Evolutionary conservation across 108 stramenopile genomes (phyloP), one percentile per base, ranked within the genome.

Genomic region (Skeletonema grethae): DNA sequence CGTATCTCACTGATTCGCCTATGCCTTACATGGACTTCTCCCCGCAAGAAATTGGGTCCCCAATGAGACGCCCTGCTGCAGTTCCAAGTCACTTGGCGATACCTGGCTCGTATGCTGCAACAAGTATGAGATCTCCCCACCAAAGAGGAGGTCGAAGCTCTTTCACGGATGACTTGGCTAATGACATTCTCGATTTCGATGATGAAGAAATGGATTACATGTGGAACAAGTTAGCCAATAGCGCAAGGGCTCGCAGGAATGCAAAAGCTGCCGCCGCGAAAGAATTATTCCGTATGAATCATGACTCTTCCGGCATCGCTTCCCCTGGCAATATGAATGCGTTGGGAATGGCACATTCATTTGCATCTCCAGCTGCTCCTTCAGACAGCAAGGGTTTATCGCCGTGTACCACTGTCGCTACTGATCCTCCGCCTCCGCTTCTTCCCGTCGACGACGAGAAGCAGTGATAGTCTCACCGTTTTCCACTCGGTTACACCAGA

Each of bases 191-290:
- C 22, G 50, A 53, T 53, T 53, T 53, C 2, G 50, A 53, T 53
- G 50, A 53, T 9, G 20, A 53, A 53, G 50, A 53, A 53, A 53
- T 53, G 50, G 50, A 53, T 7, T 53, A 53, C 50, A 53, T 53
- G 50, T 53, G 50, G 50, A 53, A 53, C 50, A 53, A 24, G 7
- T 22, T 53, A 53, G 50, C 50, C 22, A 22, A 2, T 20, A 53
- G 50, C 9, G 50, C 50, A 0, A 53, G 50, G 22, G 50, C 50
- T 22, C 50, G 50, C 7, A 53, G 50, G 2, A 20, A 53, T 8
- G 50, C 50, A 20, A 53, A 53, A 53, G 50, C 22, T 0, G 50
- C 50, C 22, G 50, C 50, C 8, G 50, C 50, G 22, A 9, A 53
- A 24, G 50, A 53, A 10, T 53, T 53, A 8, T 53, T 53, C 50